A percentile compares a stretch with the other conserved stretches of the same genome.
Conservation (phyloP, 306 rosid genomes). For the Rosa multiflora region DNA sequence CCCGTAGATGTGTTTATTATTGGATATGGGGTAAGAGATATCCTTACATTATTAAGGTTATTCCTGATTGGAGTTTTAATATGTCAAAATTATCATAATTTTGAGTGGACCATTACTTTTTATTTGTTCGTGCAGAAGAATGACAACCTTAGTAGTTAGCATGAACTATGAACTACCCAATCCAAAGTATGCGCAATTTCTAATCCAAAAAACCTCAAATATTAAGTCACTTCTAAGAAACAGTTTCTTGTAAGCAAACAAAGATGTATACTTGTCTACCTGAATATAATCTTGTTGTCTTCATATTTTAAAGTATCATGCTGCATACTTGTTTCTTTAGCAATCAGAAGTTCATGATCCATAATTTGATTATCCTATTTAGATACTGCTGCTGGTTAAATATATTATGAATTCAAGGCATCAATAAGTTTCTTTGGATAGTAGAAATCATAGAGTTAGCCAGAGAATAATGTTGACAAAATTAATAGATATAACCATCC, state of each 20-base stretch:
- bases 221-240: not conserved
- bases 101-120: not conserved
- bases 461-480: not conserved
- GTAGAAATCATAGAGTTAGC: not conserved
- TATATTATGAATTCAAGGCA: not conserved
- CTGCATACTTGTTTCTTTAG: not conserved
- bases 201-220: not conserved
- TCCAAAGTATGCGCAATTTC: not conserved
- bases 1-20: constrained; percentile 80
- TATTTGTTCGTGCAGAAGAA: not conserved
- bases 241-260: not conserved
- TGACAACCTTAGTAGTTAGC: not conserved
- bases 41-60: constrained; percentile 4
- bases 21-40: constrained; percentile 89
- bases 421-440: not conserved
- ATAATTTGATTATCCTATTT: constrained; percentile 5
- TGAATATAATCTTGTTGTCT: not conserved
- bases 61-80: not conserved
- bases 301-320: not conserved
- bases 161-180: not conserved
- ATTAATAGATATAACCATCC: not conserved
- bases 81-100: not conserved
- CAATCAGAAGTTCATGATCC: not conserved
- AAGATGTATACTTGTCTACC: not conserved
- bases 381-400: not conserved